Percentiles rank a stretch among this genome's conserved stretches.
Evolutionary conservation across 352 stramenopile species (phyloP).

Genomic region (Globisporangium barbulae): DNA sequence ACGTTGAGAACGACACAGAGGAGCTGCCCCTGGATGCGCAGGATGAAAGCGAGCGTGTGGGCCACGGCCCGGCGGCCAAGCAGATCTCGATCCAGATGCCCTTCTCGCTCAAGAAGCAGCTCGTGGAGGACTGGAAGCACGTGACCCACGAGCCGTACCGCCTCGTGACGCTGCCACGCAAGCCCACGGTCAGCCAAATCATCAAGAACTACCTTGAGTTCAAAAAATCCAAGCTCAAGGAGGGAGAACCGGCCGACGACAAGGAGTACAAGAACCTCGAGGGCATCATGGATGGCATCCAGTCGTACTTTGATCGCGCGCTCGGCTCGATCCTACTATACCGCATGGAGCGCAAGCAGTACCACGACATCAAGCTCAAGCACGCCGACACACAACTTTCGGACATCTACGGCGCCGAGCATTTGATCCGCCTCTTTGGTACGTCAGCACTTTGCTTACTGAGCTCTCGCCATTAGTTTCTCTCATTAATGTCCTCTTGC

Average conservation of each 20-base stretch:
- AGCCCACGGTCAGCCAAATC: constrained; percentile 75
- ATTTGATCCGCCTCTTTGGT: constrained; percentile 90
- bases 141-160: constrained; percentile 73
- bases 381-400: constrained; percentile 62
- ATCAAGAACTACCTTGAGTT: constrained; percentile 78
- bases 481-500: neutral
- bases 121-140: constrained; percentile 90
- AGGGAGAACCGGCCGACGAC: constrained; percentile 47
- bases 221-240: constrained; percentile 66
- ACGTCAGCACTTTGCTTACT: constrained; percentile 12
- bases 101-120: constrained; percentile 90
- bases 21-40: constrained; percentile 31
- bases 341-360: constrained; percentile 88
- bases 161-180: constrained; percentile 79
- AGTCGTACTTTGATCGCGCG: constrained; percentile 88
- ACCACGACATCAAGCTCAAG: constrained; percentile 67
- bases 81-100: constrained; percentile 81
- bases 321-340: constrained; percentile 91
- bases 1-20: constrained; percentile 64
- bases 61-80: constrained; percentile 22
- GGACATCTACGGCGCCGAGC: constrained; percentile 91
- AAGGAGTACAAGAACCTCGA: constrained; percentile 84
- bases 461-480: neutral
- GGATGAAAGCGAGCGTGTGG: constrained; percentile 18
- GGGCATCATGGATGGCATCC: constrained; percentile 80